Evolutionary conservation across 2,329 filamentous ascomycete species (phyloP).

Genomic region (Talaromyces sp.): DNA sequence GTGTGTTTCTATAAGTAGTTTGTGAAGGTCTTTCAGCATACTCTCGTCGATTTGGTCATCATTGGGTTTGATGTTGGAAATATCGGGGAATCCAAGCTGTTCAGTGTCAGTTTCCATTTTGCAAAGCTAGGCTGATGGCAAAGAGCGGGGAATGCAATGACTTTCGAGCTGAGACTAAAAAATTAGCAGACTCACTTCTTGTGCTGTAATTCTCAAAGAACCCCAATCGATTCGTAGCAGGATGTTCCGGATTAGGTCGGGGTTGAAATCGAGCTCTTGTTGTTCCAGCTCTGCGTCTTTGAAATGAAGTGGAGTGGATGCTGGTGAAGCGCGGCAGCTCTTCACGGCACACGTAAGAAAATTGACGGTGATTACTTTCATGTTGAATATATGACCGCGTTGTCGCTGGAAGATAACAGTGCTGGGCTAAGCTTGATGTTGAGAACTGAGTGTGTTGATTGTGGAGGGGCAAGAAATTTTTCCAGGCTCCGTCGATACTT

Average conservation of each 20-base stretch:
- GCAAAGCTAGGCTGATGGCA: background rate
- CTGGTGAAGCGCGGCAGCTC: constrained; percentile 74
- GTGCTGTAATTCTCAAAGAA: constrained; percentile 67
- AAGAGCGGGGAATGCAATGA: background rate
- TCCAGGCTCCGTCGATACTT: background rate
- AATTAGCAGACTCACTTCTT: constrained; percentile 48
- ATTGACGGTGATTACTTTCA: constrained; percentile 95
- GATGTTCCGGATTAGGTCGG: constrained; percentile 75
- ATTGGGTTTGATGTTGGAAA: constrained; percentile 61
- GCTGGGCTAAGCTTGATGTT: background rate
- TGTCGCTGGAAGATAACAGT: background rate
- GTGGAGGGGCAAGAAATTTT: constrained; percentile 11
- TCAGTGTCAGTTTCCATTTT: background rate
- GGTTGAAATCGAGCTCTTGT: constrained; percentile 74
- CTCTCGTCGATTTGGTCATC: constrained; percentile 64
- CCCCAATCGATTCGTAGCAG: constrained; percentile 85
- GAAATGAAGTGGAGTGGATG: constrained; percentile 86
- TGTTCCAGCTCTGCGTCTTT: constrained; percentile 86
- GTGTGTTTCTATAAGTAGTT: constrained; percentile 79
- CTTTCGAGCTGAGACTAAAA: background rate
- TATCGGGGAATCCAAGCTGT: constrained; percentile 71
- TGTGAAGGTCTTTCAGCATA: constrained; percentile 71
- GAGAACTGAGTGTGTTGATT: background rate
- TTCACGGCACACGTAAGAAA: constrained; percentile 96
- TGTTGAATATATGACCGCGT: constrained; percentile 35